These are phyloP conservation scores for Daldinia grandis DNA, from an alignment of 495 filamentous ascomycete species.

Conservation along the genomic window DNA sequence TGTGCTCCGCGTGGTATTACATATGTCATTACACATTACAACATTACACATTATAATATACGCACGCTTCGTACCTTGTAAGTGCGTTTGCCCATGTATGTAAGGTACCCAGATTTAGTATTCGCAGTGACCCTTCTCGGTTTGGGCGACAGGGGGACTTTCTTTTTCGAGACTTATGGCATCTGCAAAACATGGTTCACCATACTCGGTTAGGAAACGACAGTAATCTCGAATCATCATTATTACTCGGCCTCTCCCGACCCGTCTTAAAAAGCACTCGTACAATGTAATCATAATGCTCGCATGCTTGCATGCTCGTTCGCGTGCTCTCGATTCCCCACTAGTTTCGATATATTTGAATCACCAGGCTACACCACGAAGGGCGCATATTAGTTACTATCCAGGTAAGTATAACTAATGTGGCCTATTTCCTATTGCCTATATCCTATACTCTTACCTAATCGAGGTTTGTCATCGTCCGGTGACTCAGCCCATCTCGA, in stretches of 20 bases:
- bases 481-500: conserved; percentile 25
- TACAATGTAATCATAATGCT: background rate
- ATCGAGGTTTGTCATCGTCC: conserved; percentile 29
- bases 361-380: conserved; percentile 1
- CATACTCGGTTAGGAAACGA: conserved; percentile 30
- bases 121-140: conserved; percentile 23
- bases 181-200: conserved; percentile 19
- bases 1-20: conserved; percentile 7
- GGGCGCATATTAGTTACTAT: background rate
- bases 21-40: conserved; percentile 11
- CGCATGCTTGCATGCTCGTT: background rate
- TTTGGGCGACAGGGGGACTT: conserved; percentile 15
- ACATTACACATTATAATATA: conserved; percentile 8
- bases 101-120: conserved; percentile 30
- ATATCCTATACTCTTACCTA: conserved; percentile 24
- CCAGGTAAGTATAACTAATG: background rate
- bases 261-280: background rate
- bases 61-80: conserved; percentile 9
- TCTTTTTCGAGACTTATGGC: conserved; percentile 13
- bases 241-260: conserved; percentile 24
- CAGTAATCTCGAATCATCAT: background rate
- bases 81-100: conserved; percentile 1
- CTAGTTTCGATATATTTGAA: conserved; percentile 21
- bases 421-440: background rate
- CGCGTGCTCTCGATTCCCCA: background rate